A percentile compares a stretch with the other conserved stretches of the same genome.
Conservation (phyloP, 129 eudicot species). For the Artemisia tridentata region DNA sequence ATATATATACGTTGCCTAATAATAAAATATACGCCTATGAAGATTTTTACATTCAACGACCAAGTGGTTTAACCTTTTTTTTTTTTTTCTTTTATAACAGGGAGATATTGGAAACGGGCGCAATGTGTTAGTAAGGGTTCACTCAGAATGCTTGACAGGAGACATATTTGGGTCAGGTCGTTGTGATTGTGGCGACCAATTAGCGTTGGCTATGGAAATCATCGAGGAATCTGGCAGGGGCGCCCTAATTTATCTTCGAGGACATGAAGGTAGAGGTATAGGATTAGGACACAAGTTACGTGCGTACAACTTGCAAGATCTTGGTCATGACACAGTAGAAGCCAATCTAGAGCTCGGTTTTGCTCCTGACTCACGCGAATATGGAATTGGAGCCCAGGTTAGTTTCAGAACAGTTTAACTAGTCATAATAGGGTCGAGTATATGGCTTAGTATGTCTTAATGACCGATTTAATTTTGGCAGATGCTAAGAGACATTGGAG, state of each 20-base stretch:
- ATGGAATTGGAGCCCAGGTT: constrained; percentile 90
- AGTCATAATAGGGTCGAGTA: background rate
- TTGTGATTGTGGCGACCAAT: constrained; percentile 89
- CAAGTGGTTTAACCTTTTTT: background rate
- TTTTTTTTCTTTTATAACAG: constrained; percentile 26
- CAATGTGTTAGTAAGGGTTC: constrained; percentile 83
- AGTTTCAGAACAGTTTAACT: no score
- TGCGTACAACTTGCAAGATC: constrained; percentile 91
- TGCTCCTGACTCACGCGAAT: constrained; percentile 91
- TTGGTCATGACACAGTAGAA: constrained; percentile 93
- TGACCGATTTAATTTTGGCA: constrained; percentile 13
- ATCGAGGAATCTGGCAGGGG: constrained; percentile 84
- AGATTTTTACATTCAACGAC: no score
- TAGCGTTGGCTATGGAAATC: constrained; percentile 77
- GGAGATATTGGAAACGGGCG: constrained; percentile 87
- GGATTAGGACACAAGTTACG: constrained; percentile 83
- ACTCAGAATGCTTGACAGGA: constrained; percentile 95
- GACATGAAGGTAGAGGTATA: constrained; percentile 98
- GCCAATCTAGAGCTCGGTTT: constrained; percentile 92
- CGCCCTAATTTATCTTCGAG: constrained; percentile 77
- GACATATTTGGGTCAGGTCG: constrained; percentile 88
- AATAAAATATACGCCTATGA: no score
- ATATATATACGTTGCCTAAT: no score
- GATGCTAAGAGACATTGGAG: constrained; percentile 82
- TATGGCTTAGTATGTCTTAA: background rate